A percentile compares a stretch with the other conserved stretches of the same genome.
Evolutionary conservation across 2,329 filamentous ascomycete genomes (phyloP).

Genomic region (Xylariaceae sp.): DNA sequence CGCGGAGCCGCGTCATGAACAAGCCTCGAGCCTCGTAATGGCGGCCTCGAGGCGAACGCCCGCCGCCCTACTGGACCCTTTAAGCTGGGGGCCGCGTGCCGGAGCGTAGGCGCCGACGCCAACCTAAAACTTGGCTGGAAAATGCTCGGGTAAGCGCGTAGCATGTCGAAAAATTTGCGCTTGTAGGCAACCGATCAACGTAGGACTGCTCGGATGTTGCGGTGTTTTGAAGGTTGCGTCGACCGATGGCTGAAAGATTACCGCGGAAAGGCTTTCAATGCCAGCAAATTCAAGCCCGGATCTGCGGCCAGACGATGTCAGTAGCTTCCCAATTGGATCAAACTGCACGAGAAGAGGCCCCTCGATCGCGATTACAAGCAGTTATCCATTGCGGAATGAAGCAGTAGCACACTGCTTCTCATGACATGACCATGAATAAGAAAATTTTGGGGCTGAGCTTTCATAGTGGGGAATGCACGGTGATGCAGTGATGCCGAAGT

Average conservation of each 20-base stretch:
- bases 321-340: no score
- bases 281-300: no score
- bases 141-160: conserved; percentile 14
- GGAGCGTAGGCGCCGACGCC: conserved; percentile 4
- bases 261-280: no score
- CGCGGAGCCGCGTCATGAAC: conserved; percentile 12
- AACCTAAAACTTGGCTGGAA: conserved; percentile 5
- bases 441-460: no score
- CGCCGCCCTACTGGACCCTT: conserved; percentile 21
- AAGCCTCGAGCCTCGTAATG: conserved; percentile 9
- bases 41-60: conserved; percentile 21
- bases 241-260: background rate
- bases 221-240: background rate
- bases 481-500: no score
- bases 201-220: background rate
- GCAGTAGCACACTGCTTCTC: no score
- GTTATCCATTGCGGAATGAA: no score
- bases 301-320: no score
- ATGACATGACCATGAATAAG: no score
- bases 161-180: conserved; percentile 8
- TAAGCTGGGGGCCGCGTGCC: conserved; percentile 21
- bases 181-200: background rate
- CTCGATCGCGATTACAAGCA: no score
- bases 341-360: no score
- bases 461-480: no score